Base-by-base conservation (phyloP, 352 stramenopile species). In the Phytophthora vignae region DNA sequence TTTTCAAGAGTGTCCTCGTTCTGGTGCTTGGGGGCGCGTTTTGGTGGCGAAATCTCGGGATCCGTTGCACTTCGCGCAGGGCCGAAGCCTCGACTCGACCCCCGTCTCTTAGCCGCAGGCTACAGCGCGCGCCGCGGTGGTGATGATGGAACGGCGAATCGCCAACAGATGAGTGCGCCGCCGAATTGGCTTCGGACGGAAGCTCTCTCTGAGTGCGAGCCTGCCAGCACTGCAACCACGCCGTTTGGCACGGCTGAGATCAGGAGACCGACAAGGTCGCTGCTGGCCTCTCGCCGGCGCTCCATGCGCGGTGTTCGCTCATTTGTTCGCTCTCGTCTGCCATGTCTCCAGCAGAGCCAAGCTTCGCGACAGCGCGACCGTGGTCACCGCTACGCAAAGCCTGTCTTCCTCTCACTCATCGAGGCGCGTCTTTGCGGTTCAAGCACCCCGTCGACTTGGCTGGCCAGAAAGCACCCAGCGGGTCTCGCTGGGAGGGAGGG, bases 401-500 rank as follows among this genome's bases (percentile, higher is more conserved):
- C 65, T 67, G 65, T 72, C 65, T 58, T 67, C 62, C 56, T 27
- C 46, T 36, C 14, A 46, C 40, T 48, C 36, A 42, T 42, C 36
- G 36, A 42, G 56, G 64, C 65, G 38, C 52, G 64, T 67, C 42
- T 67, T 67, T 60, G 63, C 55, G 53, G 54, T 63, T 53, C 61
- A 19, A 14, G 21, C 22, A 55, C 40, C 46, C 7, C n/a, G 46
- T 19, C 46, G 17, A 6, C 25, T 64, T 40, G 57, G 44, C 57
- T 55, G 42, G 40, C 22, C 46, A 42, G 55, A 61, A 42, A 44
- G 42, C 3, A 64, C 10, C 49, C 21, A 52, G 5, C 29, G 27
- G 48, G 33, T 58, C 29, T 54, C 33, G 36, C 22, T 27, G 22
- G 22, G n/a, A 31, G 15, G n/a, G 44, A 11, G 44, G 44, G 17